Evolutionary conservation across 2,329 filamentous ascomycete genomes (phyloP).

Genomic region (Hymenoscyphus fructigenus): DNA sequence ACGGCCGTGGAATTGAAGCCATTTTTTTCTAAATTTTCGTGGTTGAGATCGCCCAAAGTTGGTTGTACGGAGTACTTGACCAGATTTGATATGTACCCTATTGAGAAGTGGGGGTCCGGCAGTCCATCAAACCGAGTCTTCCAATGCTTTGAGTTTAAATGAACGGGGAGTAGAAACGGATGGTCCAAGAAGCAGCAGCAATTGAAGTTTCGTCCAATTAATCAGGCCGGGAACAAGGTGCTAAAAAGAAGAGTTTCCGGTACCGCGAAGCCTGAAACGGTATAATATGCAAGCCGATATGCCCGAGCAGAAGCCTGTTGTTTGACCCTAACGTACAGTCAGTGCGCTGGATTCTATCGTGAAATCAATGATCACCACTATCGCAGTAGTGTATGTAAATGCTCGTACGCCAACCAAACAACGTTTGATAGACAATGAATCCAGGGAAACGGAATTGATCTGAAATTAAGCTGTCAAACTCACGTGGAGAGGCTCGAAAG

Average conservation of each 20-base stretch:
- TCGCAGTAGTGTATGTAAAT: constrained; percentile 8
- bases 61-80: not conserved
- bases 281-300: constrained; percentile 32
- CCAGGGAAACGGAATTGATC: constrained; percentile 1
- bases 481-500: constrained; percentile 15
- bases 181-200: constrained; percentile 7
- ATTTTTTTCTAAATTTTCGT: constrained; percentile 26
- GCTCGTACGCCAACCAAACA: constrained; percentile 11
- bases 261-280: constrained; percentile 29
- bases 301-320: constrained; percentile 27
- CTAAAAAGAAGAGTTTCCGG: constrained; percentile 18
- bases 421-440: constrained; percentile 13
- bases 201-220: constrained; percentile 23
- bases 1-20: constrained; percentile 48
- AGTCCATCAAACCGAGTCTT: constrained; percentile 31
- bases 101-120: constrained; percentile 18
- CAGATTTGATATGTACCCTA: constrained; percentile 21
- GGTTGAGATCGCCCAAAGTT: constrained; percentile 18
- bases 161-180: constrained; percentile 16
- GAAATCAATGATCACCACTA: constrained; percentile 17
- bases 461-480: constrained; percentile 12
- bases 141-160: constrained; percentile 20
- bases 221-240: constrained; percentile 5
- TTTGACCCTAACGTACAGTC: constrained; percentile 26
- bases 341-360: constrained; percentile 26